Base-by-base conservation (phyloP, 441 rosid species). In the Capsella rubella region DNA sequence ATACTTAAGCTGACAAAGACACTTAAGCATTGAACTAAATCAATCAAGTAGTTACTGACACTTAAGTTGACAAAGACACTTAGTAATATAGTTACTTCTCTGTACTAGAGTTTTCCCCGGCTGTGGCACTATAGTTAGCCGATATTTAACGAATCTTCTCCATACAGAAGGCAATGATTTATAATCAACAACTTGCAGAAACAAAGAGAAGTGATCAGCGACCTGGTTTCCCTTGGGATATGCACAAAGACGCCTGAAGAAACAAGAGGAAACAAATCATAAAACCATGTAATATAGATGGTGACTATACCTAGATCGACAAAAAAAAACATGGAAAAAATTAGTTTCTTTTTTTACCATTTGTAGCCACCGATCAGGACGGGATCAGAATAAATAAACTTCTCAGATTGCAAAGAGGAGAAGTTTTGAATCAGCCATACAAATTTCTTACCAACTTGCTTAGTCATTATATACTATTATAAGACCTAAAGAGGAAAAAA, bases 141-240 rank as follows among this genome's bases (percentile, higher is more conserved):
- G 37, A 16, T 0, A 16, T 16, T 47, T 47, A 0, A 31, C 25
- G 18, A 15, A 10, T 56, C 14, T 69, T 42, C 45, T 16, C 73
- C 73, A 69, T 31, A 34, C 34, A 18, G 3, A 16, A 56, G 74
- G 49, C 37, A 55, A 4, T 43, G 34, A 56, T 32, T 28, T 21
- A 18, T 2, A n/a, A 42, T 56, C 32, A 11, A 1, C 29, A 16
- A 69, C 35, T 1, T 21, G 27, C 2, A 69, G 64, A 56, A 0
- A 43, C 1, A 69, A 13, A 56, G 73, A 69, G 18, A 69, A 69
- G 53, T 43, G 1, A 13, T 16, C 21, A 40, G 29, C 45, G 13
- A 21, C 31, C 11, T 0, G 25, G 8, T 11, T 21, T 21, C 73
- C 72, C 6, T 40, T 47, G 12, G 63, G 52, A 55, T 0, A 40